Evolutionary conservation across 306 rosid species (phyloP), one percentile per base, ranked within the genome.

Genomic region (Urtica urens): DNA sequence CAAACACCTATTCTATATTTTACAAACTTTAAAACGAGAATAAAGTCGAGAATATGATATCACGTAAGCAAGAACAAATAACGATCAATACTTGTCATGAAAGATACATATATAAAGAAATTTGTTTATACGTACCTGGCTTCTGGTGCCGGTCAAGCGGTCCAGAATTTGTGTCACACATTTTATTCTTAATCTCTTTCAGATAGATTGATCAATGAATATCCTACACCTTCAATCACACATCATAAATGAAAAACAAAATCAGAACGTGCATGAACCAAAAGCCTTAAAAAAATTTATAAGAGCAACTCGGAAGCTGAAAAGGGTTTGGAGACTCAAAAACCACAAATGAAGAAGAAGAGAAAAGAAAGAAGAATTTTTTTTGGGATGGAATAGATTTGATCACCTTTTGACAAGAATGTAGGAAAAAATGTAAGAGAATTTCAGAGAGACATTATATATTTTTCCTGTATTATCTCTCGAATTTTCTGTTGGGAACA

Each of bases 81-180:
- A n/a, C n/a, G n/a, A n/a, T n/a, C n/a, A n/a, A n/a, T n/a, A n/a
- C n/a, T n/a, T n/a, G n/a, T n/a, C n/a, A n/a, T n/a, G n/a, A n/a
- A n/a, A n/a, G 28, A 10, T 6, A 48, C 3, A 43, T 34, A 30
- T 40, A 24, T 29, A 6, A 50, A 11, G 16, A 64, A 10, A 52
- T 0, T 0, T 31, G 40, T 10, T n/a, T n/a, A 35, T 41, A 38
- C 45, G 44, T 57, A 77, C 77, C 71, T 19, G 70, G 53, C 68
- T 73, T 79, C 26, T 18, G 35, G 57, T 63, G 70, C 42, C 50
- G 78, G 43, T 86, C 81, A 47, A 29, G 42, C 51, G 73, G 61
- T 53, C 31, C 68, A 20, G 94, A 52, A 72, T 71, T 55, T 18
- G 70, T 72, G 76, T 90, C 99, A 53, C 83, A 66, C 85, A 79